Evolutionary conservation across 805 yeast genomes (phyloP), one percentile per base, ranked within the genome.

Genomic region (Wickerhamomyces pijperi): DNA sequence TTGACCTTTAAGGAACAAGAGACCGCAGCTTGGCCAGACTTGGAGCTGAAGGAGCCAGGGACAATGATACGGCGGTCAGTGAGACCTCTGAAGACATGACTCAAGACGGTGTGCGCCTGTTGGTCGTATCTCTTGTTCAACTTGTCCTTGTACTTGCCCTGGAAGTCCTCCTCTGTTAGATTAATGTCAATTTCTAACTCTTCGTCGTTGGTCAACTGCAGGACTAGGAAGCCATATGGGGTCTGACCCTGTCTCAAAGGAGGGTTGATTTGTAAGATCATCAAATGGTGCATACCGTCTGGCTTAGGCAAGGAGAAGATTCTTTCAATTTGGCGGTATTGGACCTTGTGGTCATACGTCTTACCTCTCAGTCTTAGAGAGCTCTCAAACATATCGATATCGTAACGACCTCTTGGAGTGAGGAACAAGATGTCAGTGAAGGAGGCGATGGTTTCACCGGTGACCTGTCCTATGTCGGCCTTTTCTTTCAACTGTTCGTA

Each of bases 161-260:
- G 78, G 56, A 76, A 87, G 51, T 84, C 96, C 34, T 74, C 84
- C 34, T 88, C 95, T 32, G 78, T 78, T 17, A 92, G 59, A 55
- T 92, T 88, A 51, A 92, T 68, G 54, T 86, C 95, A 31, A 90
- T 79, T 59, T 87, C 96, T 36, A 85, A 74, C 55, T 84, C 95
- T 60, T 92, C 98, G 46, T 87, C 95, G 39, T 78, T 76, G 44
- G 81, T 74, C 55, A 92, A 85, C 63, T 92, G 98, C 58, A 90
- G 63, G 13, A 87, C 90, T 56, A 92, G 66, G 58, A 85, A 92
- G 32, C 96, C 94, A 54, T 92, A 90, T 43, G 95, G 76, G 0
- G 98, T 92, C 64, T 92, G 97, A 40, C 99, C 99, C 64, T 92
- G 99, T 59, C 97, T 78, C 47, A 92, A 67, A 2, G 99, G 98